These are phyloP conservation scores for Globisporangium lucens DNA, from an alignment of 352 stramenopile genomes.

Conservation along the genomic window DNA sequence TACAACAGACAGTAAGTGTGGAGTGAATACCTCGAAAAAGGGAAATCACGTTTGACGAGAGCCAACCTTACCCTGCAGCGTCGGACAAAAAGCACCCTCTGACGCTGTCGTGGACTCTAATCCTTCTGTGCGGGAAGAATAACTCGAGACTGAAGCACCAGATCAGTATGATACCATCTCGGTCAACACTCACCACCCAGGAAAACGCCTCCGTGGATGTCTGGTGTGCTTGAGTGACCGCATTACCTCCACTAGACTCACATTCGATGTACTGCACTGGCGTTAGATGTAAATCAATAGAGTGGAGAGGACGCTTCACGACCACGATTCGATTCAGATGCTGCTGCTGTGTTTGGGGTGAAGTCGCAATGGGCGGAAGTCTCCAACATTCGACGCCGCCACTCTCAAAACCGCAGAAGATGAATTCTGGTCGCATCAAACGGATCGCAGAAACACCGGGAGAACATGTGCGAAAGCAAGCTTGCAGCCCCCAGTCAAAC, in stretches of 20 bases:
- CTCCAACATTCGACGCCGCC: slow-evolving; percentile 57
- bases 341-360: slow-evolving; percentile 18
- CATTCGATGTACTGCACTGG: slow-evolving; percentile 35
- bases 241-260: slow-evolving; percentile 22
- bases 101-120: slow-evolving; percentile 36
- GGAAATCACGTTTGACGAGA: neutral
- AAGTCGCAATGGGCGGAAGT: slow-evolving; percentile 19
- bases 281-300: slow-evolving; percentile 47
- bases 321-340: slow-evolving; percentile 31
- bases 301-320: slow-evolving; percentile 39
- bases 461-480: slow-evolving; percentile 46
- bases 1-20: neutral
- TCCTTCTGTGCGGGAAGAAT: slow-evolving; percentile 50
- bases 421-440: slow-evolving; percentile 32
- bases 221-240: slow-evolving; percentile 13
- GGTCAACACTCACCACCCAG: slow-evolving; percentile 53
- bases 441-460: slow-evolving; percentile 27
- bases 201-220: slow-evolving; percentile 34
- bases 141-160: slow-evolving; percentile 55
- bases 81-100: slow-evolving; percentile 30
- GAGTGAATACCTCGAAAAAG: neutral
- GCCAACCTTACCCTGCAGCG: slow-evolving; percentile 8
- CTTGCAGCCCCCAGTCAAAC: slow-evolving; percentile 34
- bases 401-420: slow-evolving; percentile 51
- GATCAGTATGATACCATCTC: slow-evolving; percentile 39